Base-by-base conservation (phyloP, 768 basidiomycete genomes). In the Boletus reticulatus region DNA sequence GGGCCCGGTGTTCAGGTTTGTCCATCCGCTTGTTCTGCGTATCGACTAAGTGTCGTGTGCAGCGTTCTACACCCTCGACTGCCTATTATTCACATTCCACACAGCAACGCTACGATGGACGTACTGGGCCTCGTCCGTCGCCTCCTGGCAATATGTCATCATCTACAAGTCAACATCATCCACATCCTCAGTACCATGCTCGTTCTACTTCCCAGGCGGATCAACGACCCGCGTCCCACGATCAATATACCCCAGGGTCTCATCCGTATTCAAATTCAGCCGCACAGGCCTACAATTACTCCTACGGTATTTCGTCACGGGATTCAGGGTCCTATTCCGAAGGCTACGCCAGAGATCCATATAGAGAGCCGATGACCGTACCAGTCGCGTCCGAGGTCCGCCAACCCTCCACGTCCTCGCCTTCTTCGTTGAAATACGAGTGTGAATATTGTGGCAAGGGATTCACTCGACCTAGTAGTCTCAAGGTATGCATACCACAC, bases 381-480 rank as follows among this genome's bases (percentile, higher is more conserved):
- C 45, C 56, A 8, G 46, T 48, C 43, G 43, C 44, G 22, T 41
- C 59, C 29, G 70, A 64, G 39, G 22, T 52, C 12, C 57, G 58
- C 32, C 63, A 60, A 37, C 43, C 62, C 12, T 56, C 71, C 11
- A 19, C 56, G n/a, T 19, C 68, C 20, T 59, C 55, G 56, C 52
- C 76, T 44, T 72, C 80, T 20, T 50, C 71, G 17, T 63, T 78
- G 52, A 88, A 85, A 71, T 91, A 92, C 64, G 88, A 89, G 61
- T 92, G 89, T 64, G 73, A 69, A 32, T 89, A 87, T 70, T 92
- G 89, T 67, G 84, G 85, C 29, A 92, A 92, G 68, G 84, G 84
- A 19, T 92, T 92, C 72, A 91, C 82, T 65, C 80, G 89, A 24
- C 89, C 89, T 0, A 91, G 89, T 59, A 92, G 89, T 72, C 79